A percentile compares a stretch with the other conserved stretches of the same genome.
Evolutionary conservation across 352 stramenopile species (phyloP).

Genomic region (Phytophthora palmivora): DNA sequence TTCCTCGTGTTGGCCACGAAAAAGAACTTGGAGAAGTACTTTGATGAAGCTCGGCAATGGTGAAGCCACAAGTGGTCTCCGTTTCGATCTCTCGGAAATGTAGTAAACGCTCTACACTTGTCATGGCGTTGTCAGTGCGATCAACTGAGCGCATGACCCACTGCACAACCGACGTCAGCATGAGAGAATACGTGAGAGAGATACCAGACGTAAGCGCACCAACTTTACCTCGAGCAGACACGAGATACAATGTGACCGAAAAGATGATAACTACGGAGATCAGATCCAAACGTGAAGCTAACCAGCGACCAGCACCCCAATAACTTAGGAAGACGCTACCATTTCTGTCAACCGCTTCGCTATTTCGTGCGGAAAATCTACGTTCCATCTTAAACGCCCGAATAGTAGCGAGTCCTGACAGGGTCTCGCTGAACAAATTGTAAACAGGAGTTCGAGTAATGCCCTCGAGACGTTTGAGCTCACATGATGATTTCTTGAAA

Average conservation of each 20-base stretch:
- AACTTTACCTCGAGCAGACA: background rate
- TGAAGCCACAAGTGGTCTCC: background rate
- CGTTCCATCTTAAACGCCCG: constrained; percentile 64
- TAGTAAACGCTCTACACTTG: constrained; percentile 39
- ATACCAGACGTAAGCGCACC: constrained; percentile 25
- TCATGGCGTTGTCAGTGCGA: constrained; percentile 61
- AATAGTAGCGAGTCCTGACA: constrained; percentile 93
- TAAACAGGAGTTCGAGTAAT: constrained; percentile 89
- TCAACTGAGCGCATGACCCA: constrained; percentile 35
- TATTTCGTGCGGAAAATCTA: background rate
- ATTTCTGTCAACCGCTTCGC: background rate
- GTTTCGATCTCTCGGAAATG: constrained; percentile 40
- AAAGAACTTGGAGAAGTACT: constrained; percentile 1
- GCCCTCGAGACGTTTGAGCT: constrained; percentile 94
- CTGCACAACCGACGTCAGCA: constrained; percentile 1
- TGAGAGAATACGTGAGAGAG: no score
- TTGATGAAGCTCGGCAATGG: no score
- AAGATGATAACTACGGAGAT: background rate
- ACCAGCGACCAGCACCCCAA: background rate
- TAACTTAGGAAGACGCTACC: background rate
- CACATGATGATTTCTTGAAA: constrained; percentile 79
- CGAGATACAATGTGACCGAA: background rate
- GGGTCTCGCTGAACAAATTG: constrained; percentile 80
- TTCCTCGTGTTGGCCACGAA: constrained; percentile 33
- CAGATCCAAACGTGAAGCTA: background rate